Base-by-base conservation (phyloP, 768 basidiomycete species). In the Termitomyces bulborhizus region DNA sequence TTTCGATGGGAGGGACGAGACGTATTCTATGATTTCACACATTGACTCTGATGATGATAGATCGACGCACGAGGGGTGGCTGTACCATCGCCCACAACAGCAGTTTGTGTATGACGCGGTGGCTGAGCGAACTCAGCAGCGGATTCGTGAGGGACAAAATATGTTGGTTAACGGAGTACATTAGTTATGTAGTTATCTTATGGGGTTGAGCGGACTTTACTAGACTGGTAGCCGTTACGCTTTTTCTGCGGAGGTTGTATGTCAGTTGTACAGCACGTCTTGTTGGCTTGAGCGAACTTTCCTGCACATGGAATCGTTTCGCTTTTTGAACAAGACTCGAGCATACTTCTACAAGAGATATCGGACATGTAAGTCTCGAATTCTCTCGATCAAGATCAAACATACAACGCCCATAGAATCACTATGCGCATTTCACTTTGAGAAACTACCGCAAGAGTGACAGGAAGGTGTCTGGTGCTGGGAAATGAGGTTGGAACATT, bases 81-180 rank as follows among this genome's bases (percentile, higher is more conserved):
- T 68, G 62, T 68, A 68, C 39, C 79, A 78, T 46, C 77, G 70
- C 18, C 80, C 83, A 3, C 76, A 83, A 26, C 80, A 80, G 13
- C 94, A 87, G n/a, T 57, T 43, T 69, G 91, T 88, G n/a, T 97
- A 97, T 67, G 93, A 97, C 66, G 93, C 93, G 0, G 91, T 86
- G 5, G 91, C 91, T 26, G 93, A 96, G 68, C 80, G 89, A 58
- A 82, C 83, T 51, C 73, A 80, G 60, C 76, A 84, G 71, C 74
- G 82, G 54, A 73, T 87, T 51, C 70, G 71, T 55, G 76, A 82
- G 59, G 76, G 69, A 18, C 63, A 71, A 29, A 57, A 57, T 32
- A 43, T 69, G 42, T 55, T 73, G 26, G 74, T 76, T 6, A 79
- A 79, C 60, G 78, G 77, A 24, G 74, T 80, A 51, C 77, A 79